Base-by-base conservation (phyloP, 495 filamentous ascomycete genomes). In the Pseudomonodictys pantanalensis region DNA sequence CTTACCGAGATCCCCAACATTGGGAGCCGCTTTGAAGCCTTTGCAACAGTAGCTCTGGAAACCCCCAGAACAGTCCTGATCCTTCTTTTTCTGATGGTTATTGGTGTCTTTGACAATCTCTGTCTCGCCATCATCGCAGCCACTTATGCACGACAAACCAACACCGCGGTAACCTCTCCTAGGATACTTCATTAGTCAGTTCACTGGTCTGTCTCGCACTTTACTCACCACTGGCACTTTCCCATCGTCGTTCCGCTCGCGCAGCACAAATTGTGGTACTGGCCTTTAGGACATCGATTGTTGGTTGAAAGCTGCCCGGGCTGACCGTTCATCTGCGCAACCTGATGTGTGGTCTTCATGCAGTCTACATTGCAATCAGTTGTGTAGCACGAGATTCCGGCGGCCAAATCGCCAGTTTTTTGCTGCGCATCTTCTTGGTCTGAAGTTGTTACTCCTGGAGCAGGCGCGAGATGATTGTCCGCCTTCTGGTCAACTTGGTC, bases 401-500 rank as follows among this genome's bases (percentile, higher is more conserved):
- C 32, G 15, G 32, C 32, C 15, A 8, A 7, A 35, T 35, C 32
- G n/a, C n/a, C n/a, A n/a, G n/a, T n/a, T n/a, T n/a, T n/a, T 35
- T 35, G 32, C 8, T 35, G 15, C 32, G 15, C 7, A 35, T 15
- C 15, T 15, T 35, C 32, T 35, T 7, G 8, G 32, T 35, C 32
- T 7, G 32, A 7, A 35, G 15, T 35, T 15, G 7, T 15, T 15
- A 8, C 32, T 35, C 15, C 32, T 8, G 32, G 7, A 7, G 8
- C 7, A 35, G 7, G 8, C 8, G 7, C 32, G 15, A 15, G 32
- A 35, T 35, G 15, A 15, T 35, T 35, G 7, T 35, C 15, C 7
- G 7, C 32, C 8, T 35, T 35, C 15, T 35, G 32, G 32, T 52
- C 49, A 22, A 32, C 51, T 17, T 43, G 51, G 39, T 54, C 51